Evolutionary conservation across 164 flowering plant genomes (phyloP).

Genomic region (Tetracentron sinense): DNA sequence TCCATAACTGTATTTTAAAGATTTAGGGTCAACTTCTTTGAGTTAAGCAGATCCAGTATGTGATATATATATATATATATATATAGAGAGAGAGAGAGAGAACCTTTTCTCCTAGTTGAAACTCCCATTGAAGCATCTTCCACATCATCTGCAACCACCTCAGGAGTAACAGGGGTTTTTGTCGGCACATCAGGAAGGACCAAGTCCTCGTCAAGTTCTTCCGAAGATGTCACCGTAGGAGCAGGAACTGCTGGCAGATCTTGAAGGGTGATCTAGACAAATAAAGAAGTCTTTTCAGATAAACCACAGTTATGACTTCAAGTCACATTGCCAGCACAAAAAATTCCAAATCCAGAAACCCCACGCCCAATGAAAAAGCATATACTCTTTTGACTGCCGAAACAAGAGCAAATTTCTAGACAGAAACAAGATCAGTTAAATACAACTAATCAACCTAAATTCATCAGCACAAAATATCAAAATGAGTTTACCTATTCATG

Average conservation of each 20-base stretch:
- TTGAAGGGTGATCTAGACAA: constrained; percentile 55
- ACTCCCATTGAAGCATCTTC: constrained; percentile 23
- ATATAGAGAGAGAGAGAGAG: constrained; percentile 30
- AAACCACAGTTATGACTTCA: neutral
- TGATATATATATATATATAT: constrained; percentile 6
- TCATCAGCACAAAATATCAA: neutral
- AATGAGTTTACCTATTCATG: no score
- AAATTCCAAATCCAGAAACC: neutral
- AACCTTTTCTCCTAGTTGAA: constrained; percentile 55
- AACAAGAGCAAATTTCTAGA: no score
- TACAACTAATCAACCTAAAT: no score
- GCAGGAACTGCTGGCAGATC: constrained; percentile 73
- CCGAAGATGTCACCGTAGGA: constrained; percentile 20
- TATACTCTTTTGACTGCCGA: no score
- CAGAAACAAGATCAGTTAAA: no score
- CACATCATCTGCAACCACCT: constrained; percentile 24
- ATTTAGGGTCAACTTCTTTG: neutral
- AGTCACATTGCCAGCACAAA: no score
- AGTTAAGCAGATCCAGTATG: neutral
- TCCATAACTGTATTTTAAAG: constrained; percentile 57
- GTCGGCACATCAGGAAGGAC: constrained; percentile 93
- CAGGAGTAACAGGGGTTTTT: constrained; percentile 44
- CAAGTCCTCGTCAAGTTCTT: constrained; percentile 41
- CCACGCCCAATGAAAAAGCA: no score
- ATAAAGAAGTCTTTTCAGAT: neutral